Evolutionary conservation across 108 stramenopile genomes (phyloP).

Genomic region (Chaetoceros muelleri): DNA sequence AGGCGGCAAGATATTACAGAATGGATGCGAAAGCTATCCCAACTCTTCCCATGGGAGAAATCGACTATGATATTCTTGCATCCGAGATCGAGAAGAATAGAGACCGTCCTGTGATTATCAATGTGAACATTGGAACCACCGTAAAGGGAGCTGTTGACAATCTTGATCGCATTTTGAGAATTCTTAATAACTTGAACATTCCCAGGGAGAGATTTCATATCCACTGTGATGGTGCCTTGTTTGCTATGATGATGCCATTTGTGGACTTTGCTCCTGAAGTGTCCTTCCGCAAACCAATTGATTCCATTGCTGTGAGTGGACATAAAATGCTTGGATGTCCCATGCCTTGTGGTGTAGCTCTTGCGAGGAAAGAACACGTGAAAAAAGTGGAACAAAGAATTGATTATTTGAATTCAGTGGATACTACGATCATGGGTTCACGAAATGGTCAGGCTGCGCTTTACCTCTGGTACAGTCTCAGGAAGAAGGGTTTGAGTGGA

Average conservation of each 20-base stretch:
- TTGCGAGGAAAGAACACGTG: constrained; percentile 78
- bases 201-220: constrained; percentile 77
- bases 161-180: constrained; percentile 74
- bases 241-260: constrained; percentile 88
- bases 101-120: constrained; percentile 72
- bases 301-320: constrained; percentile 77
- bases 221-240: constrained; percentile 82
- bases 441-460: constrained; percentile 50
- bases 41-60: constrained; percentile 83
- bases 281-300: constrained; percentile 75
- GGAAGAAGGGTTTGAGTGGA: constrained; percentile 80
- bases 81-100: constrained; percentile 55
- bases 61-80: constrained; percentile 64
- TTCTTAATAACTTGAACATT: constrained; percentile 52
- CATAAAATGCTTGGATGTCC: constrained; percentile 89
- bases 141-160: constrained; percentile 88
- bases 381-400: constrained; percentile 73
- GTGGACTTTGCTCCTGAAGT: constrained; percentile 69
- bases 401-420: constrained; percentile 62
- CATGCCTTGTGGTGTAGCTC: constrained; percentile 83
- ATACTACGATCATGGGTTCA: constrained; percentile 45
- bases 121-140: constrained; percentile 86
- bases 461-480: constrained; percentile 82
- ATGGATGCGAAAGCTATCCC: constrained; percentile 80
- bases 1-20: constrained; percentile 80